Conservation (phyloP, 2,329 filamentous ascomycete species). For the Aspergillus terreus region DNA sequence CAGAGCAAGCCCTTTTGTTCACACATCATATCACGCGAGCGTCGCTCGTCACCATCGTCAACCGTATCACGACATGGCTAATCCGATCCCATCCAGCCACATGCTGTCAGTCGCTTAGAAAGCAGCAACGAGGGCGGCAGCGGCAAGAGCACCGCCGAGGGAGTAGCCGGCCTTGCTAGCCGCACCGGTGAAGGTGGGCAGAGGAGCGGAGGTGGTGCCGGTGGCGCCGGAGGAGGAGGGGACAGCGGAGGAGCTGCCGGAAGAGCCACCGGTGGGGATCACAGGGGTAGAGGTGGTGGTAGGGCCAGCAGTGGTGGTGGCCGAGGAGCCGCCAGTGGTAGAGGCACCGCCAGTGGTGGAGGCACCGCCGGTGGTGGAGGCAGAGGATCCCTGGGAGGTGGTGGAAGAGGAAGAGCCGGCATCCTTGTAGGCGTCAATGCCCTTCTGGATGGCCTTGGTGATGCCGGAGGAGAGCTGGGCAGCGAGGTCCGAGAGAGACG, state of each 20-base stretch:
- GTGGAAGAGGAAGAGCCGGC: constrained; percentile 2
- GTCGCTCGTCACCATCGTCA: neutral
- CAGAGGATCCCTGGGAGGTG: constrained; percentile 6
- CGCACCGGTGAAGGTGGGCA: constrained; percentile 2
- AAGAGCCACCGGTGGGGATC: constrained; percentile 7
- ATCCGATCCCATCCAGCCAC: neutral
- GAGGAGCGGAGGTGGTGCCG: neutral
- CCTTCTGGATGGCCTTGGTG: constrained; percentile 29
- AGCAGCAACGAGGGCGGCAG: constrained; percentile 2
- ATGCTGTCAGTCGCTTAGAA: neutral
- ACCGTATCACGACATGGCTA: neutral
- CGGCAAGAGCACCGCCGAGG: constrained; percentile 5
- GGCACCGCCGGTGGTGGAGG: constrained; percentile 11
- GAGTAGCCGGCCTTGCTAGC: constrained; percentile 5
- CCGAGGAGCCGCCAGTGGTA: constrained; percentile 11
- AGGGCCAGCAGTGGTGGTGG: constrained; percentile 10
- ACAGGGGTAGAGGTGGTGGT: constrained; percentile 5
- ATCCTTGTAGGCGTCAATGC: constrained; percentile 10
- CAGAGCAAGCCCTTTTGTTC: neutral
- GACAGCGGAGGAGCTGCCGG: constrained; percentile 5
- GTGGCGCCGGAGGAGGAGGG: neutral
- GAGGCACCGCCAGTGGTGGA: constrained; percentile 10
- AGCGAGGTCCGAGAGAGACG: constrained; percentile 20
- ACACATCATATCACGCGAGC: neutral
- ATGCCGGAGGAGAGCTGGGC: constrained; percentile 25